Evolutionary conservation across 345 rosid genomes (phyloP).

Genomic region (Adansonia digitata): DNA sequence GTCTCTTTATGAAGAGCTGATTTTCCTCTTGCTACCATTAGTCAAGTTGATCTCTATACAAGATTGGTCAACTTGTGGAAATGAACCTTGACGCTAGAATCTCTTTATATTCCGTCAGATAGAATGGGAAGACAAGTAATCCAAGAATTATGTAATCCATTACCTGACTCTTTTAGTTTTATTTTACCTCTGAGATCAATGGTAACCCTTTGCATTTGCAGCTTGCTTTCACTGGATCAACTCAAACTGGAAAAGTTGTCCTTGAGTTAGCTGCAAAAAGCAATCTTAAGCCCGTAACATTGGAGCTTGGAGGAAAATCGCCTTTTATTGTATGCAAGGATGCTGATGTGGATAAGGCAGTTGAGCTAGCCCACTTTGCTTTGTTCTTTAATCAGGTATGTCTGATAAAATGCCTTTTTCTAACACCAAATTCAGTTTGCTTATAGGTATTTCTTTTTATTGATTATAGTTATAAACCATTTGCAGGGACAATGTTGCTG

Average conservation of each 20-base stretch:
- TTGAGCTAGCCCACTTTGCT: constrained; percentile 58
- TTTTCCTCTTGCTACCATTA: not conserved
- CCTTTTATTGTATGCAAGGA: constrained; percentile 73
- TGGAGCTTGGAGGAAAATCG: constrained; percentile 80
- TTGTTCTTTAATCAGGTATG: constrained; percentile 67
- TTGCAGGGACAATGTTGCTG: constrained; percentile 71
- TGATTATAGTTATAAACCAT: not conserved
- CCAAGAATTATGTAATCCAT: not conserved
- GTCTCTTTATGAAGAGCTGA: not conserved
- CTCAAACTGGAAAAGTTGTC: constrained; percentile 43
- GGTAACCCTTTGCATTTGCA: constrained; percentile 28
- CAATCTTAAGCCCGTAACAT: constrained; percentile 65
- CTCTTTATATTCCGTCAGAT: not conserved
- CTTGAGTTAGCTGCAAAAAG: constrained; percentile 57
- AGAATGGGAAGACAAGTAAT: not conserved
- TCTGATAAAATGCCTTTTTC: not conserved
- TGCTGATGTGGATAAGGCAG: constrained; percentile 65
- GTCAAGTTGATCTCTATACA: not conserved
- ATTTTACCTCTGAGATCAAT: not conserved
- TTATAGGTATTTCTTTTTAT: not conserved
- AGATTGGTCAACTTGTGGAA: not conserved
- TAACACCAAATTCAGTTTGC: not conserved
- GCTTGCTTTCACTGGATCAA: constrained; percentile 77
- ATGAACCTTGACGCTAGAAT: not conserved
- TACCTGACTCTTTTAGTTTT: not conserved